These are phyloP conservation scores for Inga leiocalycina DNA, from an alignment of 306 rosid genomes.

Conservation along the genomic window DNA sequence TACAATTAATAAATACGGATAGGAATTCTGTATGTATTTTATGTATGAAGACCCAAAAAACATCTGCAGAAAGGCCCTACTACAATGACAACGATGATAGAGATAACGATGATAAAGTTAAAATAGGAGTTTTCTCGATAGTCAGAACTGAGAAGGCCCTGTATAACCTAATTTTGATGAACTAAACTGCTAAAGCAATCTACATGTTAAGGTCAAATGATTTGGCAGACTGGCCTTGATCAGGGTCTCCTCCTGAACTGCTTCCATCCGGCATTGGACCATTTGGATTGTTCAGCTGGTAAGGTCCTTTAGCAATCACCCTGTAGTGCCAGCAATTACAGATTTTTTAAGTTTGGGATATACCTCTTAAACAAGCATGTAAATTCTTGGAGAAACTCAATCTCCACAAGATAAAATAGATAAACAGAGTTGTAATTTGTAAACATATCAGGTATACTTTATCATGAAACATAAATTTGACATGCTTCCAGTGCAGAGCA, in stretches of 20 bases:
- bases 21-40: neutral
- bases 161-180: slow-evolving; percentile 39
- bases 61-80: slow-evolving; percentile 31
- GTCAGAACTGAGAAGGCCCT: slow-evolving; percentile 7
- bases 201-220: slow-evolving; percentile 68
- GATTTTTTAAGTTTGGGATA: neutral
- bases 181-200: slow-evolving; percentile 31
- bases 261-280: slow-evolving; percentile 42
- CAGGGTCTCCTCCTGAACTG: slow-evolving; percentile 46
- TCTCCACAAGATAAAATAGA: neutral
- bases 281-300: slow-evolving; percentile 56
- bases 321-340: slow-evolving; percentile 38
- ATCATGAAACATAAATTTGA: neutral
- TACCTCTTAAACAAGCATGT: neutral
- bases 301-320: slow-evolving; percentile 71
- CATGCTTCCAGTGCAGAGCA: neutral
- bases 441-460: neutral
- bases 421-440: neutral
- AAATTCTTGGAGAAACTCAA: neutral
- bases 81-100: neutral
- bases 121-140: slow-evolving; percentile 18
- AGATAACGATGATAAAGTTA: slow-evolving; percentile 17
- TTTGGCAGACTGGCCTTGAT: slow-evolving; percentile 43
- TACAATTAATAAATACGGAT: slow-evolving; percentile 29
- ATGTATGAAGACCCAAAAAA: slow-evolving; percentile 37